Conservation (phyloP, 306 rosid genomes). For the Boehmeria nivea region DNA sequence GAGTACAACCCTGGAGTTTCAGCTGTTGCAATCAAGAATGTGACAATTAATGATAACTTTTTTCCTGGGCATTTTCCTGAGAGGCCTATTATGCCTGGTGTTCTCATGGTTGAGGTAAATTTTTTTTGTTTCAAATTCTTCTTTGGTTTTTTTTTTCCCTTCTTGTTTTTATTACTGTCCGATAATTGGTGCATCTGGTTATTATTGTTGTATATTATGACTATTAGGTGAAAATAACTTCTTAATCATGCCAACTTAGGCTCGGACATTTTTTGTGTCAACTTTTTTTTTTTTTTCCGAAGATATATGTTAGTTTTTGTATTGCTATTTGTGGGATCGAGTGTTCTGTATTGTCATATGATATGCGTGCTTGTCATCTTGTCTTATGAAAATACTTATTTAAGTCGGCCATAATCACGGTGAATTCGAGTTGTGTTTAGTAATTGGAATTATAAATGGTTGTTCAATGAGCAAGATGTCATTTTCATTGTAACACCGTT, state of each 20-base stretch:
- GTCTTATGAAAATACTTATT: no score
- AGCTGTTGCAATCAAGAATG: conserved; percentile 48
- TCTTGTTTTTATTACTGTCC: no score
- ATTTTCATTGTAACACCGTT: no score
- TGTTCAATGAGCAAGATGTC: no score
- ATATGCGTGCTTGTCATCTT: no score
- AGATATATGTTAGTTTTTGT: no score
- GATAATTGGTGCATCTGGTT: neutral
- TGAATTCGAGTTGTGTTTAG: no score
- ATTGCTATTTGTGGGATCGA: no score
- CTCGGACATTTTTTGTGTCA: neutral
- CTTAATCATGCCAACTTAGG: neutral
- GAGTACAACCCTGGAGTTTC: conserved; percentile 41
- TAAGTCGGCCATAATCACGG: no score
- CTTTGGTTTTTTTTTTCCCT: no score
- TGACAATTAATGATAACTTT: conserved; percentile 80
- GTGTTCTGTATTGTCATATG: no score
- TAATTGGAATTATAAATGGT: no score
- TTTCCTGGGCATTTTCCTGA: conserved; percentile 98
- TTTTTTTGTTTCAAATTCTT: neutral
- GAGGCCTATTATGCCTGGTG: conserved; percentile 97
- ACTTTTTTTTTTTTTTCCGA: neutral
- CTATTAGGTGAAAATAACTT: neutral
- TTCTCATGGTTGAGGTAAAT: conserved; percentile 86
- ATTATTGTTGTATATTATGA: neutral